Base-by-base conservation (phyloP, 2,329 filamentous ascomycete species). In the Graphiopsis chlorocephala region DNA sequence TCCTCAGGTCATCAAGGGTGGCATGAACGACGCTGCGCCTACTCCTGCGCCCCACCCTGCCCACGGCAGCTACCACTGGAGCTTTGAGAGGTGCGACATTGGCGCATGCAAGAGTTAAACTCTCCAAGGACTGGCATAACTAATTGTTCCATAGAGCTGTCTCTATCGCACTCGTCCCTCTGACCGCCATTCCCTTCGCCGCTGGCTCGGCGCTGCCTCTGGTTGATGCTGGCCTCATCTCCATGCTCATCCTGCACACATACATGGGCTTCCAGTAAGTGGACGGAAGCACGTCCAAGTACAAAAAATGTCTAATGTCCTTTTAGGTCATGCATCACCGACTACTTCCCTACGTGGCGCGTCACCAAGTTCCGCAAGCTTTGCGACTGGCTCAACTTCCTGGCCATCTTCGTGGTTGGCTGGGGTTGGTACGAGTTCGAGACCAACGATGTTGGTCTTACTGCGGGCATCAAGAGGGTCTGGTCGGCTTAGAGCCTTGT, bases 21-120 rank as follows among this genome's bases (percentile, higher is more conserved):
- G 74, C 90, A 92, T 93, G 76, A 99, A 99, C 81, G 93, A 98
- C 75, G 87, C 95, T 64, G 90, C 86, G 33, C 87, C 86, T 45
- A 80, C 97, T 26, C 93, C 93, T 53, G 77, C 86, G 25, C 81
- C 91, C 61, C 87, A 85, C 72, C 88, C 94, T 48, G 83, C 88
- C 64, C 92, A 99, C 82, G 95, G 95, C 73, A 96, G 91, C 79
- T 99, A 98, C 84, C 95, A 99, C 86, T 99, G 95, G 95, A 91
- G 90, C 66, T 97, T 97, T 75, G 95, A 99, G 85, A 84, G 88
- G 85, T 87, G 64, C 64, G 57, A 60, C 53, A 52, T 29, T 56
- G 38, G 52, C 42, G 33, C 38, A 64, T 26, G 33, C 38, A 64
- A 58, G 61, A 64, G 38, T 23, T 35, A 47, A 23, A 47, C n/a